Conservation (phyloP, 2,329 filamentous ascomycete genomes). For the Botrytis porri region DNA sequence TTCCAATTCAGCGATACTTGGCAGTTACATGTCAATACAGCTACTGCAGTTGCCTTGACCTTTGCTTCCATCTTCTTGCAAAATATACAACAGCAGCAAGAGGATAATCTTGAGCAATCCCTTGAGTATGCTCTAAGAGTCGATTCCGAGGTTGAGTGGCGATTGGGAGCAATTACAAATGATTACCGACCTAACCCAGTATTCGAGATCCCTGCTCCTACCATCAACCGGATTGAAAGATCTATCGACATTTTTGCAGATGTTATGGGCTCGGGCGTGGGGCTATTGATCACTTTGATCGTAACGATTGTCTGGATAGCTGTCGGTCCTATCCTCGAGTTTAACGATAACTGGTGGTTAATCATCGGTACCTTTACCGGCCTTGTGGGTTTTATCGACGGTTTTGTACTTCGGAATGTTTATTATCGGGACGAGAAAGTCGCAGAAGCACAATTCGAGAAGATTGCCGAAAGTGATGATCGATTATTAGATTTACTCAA, state of each 20-base stretch:
- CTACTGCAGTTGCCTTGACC: constrained; percentile 44
- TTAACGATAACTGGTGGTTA: background rate
- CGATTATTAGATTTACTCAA: background rate
- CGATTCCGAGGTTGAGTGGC: constrained; percentile 38
- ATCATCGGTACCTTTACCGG: background rate
- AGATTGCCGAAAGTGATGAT: background rate
- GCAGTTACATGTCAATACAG: constrained; percentile 42
- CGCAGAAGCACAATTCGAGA: background rate
- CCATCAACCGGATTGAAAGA: background rate
- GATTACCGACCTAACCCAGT: constrained; percentile 37
- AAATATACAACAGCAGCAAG: constrained; percentile 41
- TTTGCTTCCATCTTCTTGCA: constrained; percentile 42
- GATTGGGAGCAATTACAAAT: constrained; percentile 38
- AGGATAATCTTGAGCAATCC: constrained; percentile 36
- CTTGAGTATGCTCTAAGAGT: constrained; percentile 38
- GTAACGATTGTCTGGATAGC: background rate
- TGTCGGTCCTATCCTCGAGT: background rate
- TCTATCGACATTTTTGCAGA: background rate
- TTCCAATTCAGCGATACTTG: constrained; percentile 25
- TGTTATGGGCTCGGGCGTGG: background rate
- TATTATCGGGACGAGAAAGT: background rate
- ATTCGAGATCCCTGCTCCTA: background rate
- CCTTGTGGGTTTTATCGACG: constrained; percentile 24
- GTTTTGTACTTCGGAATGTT: background rate
- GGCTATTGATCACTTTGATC: background rate